Base-by-base conservation (phyloP, 2,329 filamentous ascomycete genomes). In the Claviceps paspali region DNA sequence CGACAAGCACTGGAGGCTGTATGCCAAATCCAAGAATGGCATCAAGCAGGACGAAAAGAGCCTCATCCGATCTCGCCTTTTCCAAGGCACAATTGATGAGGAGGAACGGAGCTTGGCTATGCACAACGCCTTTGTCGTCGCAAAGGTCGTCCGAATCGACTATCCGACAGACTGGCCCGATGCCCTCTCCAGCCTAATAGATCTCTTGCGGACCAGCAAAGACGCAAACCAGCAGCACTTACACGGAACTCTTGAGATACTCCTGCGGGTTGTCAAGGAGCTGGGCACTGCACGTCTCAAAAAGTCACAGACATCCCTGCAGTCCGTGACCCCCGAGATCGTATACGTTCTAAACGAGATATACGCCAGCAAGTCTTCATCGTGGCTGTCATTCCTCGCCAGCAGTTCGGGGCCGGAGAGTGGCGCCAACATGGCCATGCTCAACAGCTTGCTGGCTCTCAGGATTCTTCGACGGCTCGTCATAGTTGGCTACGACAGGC, bases 261-360 rank as follows among this genome's bases (percentile, higher is more conserved):
- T 95, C 9, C 65, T 96, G 11, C 80, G 88, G 33, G 76, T 94
- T 21, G 77, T 93, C 51, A 98, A 96, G 60, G 91, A 96, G 55
- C 65, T 96, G 5, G 78, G 82, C 1, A 87, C 82, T 0, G 87
- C 82, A 2, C 71, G 85, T 30, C 59, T 96, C 33, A 70, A 77
- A 39, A 75, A 73, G 45, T 86, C 80, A 0, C 77, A 87, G 49
- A 76, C 78, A 2, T 80, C 76, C 27, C 64, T 98, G 12, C 82
- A 92, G 47, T 74, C 76, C 1, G 70, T 83, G 22, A 76, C 86
- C 0, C 84, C 87, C 0, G 85, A 94, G 53, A 73, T 95, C 17
- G 73, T 94, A n/a, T 78, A 80, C 47, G 64, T 91, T 3, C 63
- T 96, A 17, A 78, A 74, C 15, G 73, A 75, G 38, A 80, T 94